Conservation (phyloP, 352 stramenopile species). For the Hyaloperonospora brassicae region DNA sequence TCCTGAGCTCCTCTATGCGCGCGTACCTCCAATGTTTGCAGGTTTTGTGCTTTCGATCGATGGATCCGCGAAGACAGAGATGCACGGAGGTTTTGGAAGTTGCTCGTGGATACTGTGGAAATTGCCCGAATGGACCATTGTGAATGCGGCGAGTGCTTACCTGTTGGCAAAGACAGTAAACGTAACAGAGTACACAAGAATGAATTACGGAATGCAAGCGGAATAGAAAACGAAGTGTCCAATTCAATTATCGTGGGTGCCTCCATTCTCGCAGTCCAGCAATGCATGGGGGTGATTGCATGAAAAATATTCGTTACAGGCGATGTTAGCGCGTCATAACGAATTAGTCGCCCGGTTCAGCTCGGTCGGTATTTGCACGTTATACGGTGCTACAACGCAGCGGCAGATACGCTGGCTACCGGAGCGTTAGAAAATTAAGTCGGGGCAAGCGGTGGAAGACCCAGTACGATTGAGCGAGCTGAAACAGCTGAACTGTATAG, state of each 20-base stretch:
- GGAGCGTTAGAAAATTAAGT: background rate
- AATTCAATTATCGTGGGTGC: conserved; percentile 4
- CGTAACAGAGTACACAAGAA: background rate
- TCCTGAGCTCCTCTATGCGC: background rate
- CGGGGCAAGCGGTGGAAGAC: background rate
- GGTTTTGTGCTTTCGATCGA: background rate
- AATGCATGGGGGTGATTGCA: conserved; percentile 9
- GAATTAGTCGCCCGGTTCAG: background rate
- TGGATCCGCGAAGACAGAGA: background rate
- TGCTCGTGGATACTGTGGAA: background rate
- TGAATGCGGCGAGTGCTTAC: conserved; percentile 6
- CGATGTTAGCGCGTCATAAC: background rate
- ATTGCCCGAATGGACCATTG: conserved; percentile 1
- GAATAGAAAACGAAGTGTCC: background rate
- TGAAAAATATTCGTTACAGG: conserved; percentile 6
- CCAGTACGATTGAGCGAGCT: background rate
- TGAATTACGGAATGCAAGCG: conserved; percentile 1
- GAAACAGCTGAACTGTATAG: too few species aligned
- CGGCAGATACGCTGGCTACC: conserved; percentile 1
- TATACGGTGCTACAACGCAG: background rate
- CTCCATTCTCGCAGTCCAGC: conserved; percentile 6
- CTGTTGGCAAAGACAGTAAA: conserved; percentile 6
- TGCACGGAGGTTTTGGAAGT: background rate
- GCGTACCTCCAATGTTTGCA: background rate
- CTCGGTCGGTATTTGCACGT: conserved; percentile 1